Base-by-base conservation (phyloP, 1,139 yeast genomes). In the Yamadazyma conglobata region DNA sequence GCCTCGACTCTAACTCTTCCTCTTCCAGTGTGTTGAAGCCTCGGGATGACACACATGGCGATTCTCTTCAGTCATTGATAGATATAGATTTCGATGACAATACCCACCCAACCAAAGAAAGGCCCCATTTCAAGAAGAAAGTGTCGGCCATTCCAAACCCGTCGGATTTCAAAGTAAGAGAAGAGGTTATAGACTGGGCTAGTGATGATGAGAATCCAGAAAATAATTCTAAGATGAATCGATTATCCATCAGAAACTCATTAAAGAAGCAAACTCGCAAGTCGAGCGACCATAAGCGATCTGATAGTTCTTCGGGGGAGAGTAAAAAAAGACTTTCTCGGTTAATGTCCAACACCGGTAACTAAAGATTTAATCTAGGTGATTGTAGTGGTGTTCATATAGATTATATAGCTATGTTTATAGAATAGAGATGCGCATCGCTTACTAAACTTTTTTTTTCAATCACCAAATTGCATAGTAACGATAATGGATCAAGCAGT, bases 161-260 rank as follows among this genome's bases (percentile, higher is more conserved):
- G 2, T 44, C 60, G 2, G 57, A 50, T 28, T 45, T 65, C 27
- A 57, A 51, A 27, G 58, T 67, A 24, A 62, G 63, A 41, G 73
- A 69, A 43, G 71, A 69, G 38, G 69, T 67, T 6, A 60, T 69
- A 28, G 73, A 69, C 40, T 69, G 66, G 55, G 73, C 69, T 1
- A 64, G 71, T 4, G 74, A 69, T 42, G 73, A 69, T 41, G 74
- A 69, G 37, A 60, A 60, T 34, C 65, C 68, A 2, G 63, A 53
- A 5, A 54, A 61, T 35, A 55, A 55, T 12, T 60, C 69, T 1
- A 48, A 51, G 23, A 63, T 69, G 73, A 68, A 52, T 42, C 47
- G 74, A 21, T 43, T 69, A 20, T 56, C 70, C 4, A 68, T 69
- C 26, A 46, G 74, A 31, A 58, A 59, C 28, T 64, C 73, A 3